These are phyloP conservation scores for Cystobasidium onofrii DNA, from an alignment of 768 basidiomycete genomes.

Conservation along the genomic window DNA sequence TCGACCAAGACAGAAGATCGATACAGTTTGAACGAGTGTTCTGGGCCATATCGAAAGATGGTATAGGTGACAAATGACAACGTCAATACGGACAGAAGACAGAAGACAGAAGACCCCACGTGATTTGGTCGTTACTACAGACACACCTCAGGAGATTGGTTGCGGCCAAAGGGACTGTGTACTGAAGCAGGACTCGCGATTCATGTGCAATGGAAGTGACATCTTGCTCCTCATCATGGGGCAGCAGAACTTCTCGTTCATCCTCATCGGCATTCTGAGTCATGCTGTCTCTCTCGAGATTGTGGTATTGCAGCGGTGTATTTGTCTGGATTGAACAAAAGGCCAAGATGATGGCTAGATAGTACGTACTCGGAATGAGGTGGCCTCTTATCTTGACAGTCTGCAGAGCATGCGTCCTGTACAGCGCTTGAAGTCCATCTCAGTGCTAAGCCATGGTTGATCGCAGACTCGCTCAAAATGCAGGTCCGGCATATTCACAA, in stretches of 20 bases:
- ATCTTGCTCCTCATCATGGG: neutral
- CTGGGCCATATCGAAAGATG: too few relatives aligned
- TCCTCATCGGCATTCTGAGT: neutral
- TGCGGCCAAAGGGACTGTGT: neutral
- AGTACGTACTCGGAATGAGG: too few relatives aligned
- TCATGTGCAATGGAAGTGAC: conserved; percentile 7
- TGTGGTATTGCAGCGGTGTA: neutral
- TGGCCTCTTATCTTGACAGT: too few relatives aligned
- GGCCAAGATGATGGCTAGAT: too few relatives aligned
- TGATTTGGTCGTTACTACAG: neutral
- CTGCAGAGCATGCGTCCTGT: too few relatives aligned
- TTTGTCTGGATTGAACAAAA: neutral
- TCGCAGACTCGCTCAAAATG: too few relatives aligned
- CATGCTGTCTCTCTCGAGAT: neutral
- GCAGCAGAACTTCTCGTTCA: neutral
- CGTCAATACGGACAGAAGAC: too few relatives aligned
- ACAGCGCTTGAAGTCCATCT: too few relatives aligned
- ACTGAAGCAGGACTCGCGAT: neutral
- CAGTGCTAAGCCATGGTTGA: too few relatives aligned
- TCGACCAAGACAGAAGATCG: neutral
- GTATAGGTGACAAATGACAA: too few relatives aligned
- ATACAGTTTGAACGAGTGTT: neutral
- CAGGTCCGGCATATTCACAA: too few relatives aligned
- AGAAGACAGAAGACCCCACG: too few relatives aligned
- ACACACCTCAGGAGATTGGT: neutral